phyloP scores from a whole-genome alignment of 768 basidiomycete genomes.

The Lentinula guzmanii region DNA sequence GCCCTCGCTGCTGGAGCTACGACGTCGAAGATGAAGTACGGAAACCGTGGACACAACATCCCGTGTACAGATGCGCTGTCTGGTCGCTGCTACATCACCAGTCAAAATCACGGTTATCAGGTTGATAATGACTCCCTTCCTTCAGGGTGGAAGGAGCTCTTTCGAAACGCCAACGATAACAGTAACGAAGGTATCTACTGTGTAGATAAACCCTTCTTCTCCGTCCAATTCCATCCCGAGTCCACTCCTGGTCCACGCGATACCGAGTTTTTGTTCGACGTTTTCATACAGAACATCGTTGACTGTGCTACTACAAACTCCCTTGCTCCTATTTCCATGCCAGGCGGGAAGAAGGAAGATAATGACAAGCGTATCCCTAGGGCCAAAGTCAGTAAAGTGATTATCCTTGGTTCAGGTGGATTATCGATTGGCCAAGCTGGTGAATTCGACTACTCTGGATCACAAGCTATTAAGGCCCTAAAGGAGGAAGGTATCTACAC shows the following conservation, averaged over 20 bases:
- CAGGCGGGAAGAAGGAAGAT: conserved; percentile 76
- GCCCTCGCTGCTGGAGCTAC: conserved; percentile 90
- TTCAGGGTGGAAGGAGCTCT: conserved; percentile 86
- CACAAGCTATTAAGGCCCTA: conserved; percentile 98
- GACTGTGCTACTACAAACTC: conserved; percentile 61
- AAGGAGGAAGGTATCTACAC: conserved; percentile 99
- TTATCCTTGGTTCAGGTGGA: conserved; percentile 96
- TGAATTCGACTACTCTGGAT: conserved; percentile 99
- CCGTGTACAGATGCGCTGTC: conserved; percentile 93
- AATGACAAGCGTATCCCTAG: conserved; percentile 71
- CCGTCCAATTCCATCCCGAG: conserved; percentile 99
- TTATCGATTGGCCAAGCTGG: conserved; percentile 98
- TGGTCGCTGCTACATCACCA: conserved; percentile 97
- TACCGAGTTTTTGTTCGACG: conserved; percentile 98
- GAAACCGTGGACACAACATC: conserved; percentile 98
- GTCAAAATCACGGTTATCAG: conserved; percentile 98
- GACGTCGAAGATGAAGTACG: conserved; percentile 99
- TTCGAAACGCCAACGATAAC: conserved; percentile 93
- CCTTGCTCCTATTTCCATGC: conserved; percentile 58
- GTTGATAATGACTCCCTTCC: conserved; percentile 81
- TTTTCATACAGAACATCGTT: conserved; percentile 84
- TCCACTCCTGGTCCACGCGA: conserved; percentile 95
- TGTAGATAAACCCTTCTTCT: conserved; percentile 91
- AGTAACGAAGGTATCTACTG: conserved; percentile 98
- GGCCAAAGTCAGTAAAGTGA: conserved; percentile 82